These are phyloP conservation scores for Brassica carinata DNA, from an alignment of 345 rosid species.

Conservation along the genomic window DNA sequence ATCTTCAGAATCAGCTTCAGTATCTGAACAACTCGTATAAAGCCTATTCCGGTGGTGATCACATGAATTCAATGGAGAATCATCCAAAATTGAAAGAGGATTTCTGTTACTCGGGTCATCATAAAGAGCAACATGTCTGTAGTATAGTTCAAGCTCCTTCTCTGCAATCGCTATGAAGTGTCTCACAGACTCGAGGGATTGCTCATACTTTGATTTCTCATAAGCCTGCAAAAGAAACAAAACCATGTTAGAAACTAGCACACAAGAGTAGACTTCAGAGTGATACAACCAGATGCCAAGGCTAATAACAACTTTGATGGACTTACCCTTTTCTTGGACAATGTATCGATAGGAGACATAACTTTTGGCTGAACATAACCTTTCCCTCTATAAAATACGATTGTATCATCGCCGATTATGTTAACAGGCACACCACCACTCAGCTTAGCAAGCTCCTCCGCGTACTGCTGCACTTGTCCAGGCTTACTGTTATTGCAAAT, in stretches of 20 bases:
- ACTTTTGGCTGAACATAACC: constrained; percentile 86
- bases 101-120: constrained; percentile 65
- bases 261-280: too few species aligned
- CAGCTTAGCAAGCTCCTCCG: constrained; percentile 76
- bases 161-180: constrained; percentile 73
- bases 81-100: constrained; percentile 62
- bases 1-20: constrained; percentile 44
- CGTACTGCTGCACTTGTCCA: constrained; percentile 64
- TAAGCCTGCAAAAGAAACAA: constrained; percentile 58
- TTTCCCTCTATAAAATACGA: constrained; percentile 81
- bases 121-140: constrained; percentile 75
- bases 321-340: constrained; percentile 78
- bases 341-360: constrained; percentile 88
- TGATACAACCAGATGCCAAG: not conserved
- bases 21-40: constrained; percentile 35
- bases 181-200: constrained; percentile 82
- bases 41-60: constrained; percentile 11
- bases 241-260: not conserved
- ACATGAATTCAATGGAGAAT: constrained; percentile 40
- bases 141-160: constrained; percentile 80
- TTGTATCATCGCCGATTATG: constrained; percentile 70
- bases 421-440: constrained; percentile 91
- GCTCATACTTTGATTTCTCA: constrained; percentile 87
- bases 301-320: not conserved
- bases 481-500: constrained; percentile 84